Base-by-base conservation (phyloP, 2,329 filamentous ascomycete genomes). In the Sodiomyces alkalinus region DNA sequence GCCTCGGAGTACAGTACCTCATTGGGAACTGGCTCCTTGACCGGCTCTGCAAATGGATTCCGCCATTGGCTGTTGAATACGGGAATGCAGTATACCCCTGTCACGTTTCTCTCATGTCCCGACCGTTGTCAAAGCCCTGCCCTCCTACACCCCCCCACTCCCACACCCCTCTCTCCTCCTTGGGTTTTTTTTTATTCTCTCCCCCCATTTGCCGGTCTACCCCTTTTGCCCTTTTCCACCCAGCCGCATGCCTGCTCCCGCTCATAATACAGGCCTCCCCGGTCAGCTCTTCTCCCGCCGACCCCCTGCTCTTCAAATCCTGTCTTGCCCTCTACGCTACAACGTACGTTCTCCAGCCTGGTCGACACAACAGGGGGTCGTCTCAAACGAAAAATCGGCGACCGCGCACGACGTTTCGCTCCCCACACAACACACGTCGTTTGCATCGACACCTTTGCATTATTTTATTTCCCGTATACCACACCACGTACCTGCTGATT, bases 61-160 rank as follows among this genome's bases (percentile, higher is more conserved):
- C 43, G 44, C 53, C 51, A 68, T 67, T 68, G 63, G 63, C 41
- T 52, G 51, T 47, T 56, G 60, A 56, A 65, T 67, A n/a, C 52
- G 55, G 53, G 56, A 55, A 56, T 54, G 51, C 54, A 52, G 51
- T 45, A 39, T 43, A 46, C 45, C 58, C 58, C 51, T 60, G 55
- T 61, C 58, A 57, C 55, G 49, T 58, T 60, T 60, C 52, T 56
- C 50, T 56, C 56, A 63, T 25, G 23, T n/a, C n/a, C n/a, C n/a
- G n/a, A n/a, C n/a, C n/a, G n/a, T n/a, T n/a, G n/a, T n/a, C n/a
- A n/a, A n/a, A n/a, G n/a, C n/a, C n/a, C n/a, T n/a, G n/a, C n/a
- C n/a, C n/a, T n/a, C n/a, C n/a, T n/a, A n/a, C n/a, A n/a, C n/a
- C n/a, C n/a, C n/a, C n/a, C n/a, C n/a, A n/a, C n/a, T n/a, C n/a